Percentiles rank a stretch among this genome's conserved stretches.
Evolutionary conservation across 2,329 filamentous ascomycete species (phyloP).

Genomic region (Mycocentrospora acerina): DNA sequence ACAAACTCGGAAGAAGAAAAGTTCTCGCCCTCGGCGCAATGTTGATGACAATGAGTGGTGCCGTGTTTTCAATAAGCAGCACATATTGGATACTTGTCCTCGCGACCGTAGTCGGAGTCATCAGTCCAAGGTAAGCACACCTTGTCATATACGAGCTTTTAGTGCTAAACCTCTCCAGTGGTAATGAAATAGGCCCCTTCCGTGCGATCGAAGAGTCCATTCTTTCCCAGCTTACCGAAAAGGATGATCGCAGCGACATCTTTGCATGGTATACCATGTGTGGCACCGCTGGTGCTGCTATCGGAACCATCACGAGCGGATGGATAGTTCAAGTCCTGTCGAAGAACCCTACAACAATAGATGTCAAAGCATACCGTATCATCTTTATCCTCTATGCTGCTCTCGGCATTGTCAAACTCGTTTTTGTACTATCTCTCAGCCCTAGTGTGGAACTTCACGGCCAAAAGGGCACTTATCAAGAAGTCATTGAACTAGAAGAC

Average conservation of each 20-base stretch:
- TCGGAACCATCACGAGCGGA: conserved; percentile 24
- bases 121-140: conserved; percentile 14
- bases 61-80: conserved; percentile 17
- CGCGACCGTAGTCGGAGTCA: conserved; percentile 26
- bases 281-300: conserved; percentile 14
- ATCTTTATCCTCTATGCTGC: conserved; percentile 40
- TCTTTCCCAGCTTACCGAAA: conserved; percentile 19
- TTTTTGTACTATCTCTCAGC: conserved; percentile 34
- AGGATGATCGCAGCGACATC: conserved; percentile 19
- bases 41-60: conserved; percentile 23
- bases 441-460: conserved; percentile 28
- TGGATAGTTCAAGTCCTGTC: conserved; percentile 32
- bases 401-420: conserved; percentile 35
- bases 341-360: conserved; percentile 20
- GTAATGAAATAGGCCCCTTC: conserved; percentile 33
- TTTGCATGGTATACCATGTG: conserved; percentile 29
- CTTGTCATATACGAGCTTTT: not conserved
- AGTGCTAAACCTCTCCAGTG: not conserved
- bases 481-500: conserved; percentile 19
- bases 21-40: conserved; percentile 18
- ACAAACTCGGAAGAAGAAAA: conserved; percentile 22
- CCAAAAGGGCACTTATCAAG: conserved; percentile 4
- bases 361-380: conserved; percentile 29
- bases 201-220: conserved; percentile 30
- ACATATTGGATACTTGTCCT: conserved; percentile 23